Base-by-base conservation (phyloP, 305 asterid genomes). In the Fraxinus floribunda region DNA sequence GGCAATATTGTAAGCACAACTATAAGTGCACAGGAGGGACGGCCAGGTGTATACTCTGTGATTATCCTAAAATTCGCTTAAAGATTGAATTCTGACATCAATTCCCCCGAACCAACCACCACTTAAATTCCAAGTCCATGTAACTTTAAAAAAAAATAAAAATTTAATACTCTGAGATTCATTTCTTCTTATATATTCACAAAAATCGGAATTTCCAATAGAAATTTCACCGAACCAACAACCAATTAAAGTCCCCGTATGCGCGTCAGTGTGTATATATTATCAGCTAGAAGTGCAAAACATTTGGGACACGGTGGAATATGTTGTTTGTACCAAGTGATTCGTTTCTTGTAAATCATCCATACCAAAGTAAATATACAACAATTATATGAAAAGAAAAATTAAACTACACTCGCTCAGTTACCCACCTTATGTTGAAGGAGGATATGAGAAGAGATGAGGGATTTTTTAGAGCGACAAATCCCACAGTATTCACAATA, bases 401-500 rank as follows among this genome's bases (percentile, higher is more conserved):
- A 49, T 15, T 15, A 5, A 55, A 5, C 0, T 55, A 57, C 11
- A 18, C 68, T 64, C 7, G 6, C 24, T 9, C 73, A 26, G n/a
- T 9, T 24, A 64, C 68, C 13, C 20, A 94, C 99, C 92, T 88
- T 83, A 55, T 96, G 99, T 39, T 85, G 79, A 11, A 91, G 76
- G 5, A 82, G 89, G 72, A 96, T 81, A 82, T 96, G 99, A 35
- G 93, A 84, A 24, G 95, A 82, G 73, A 94, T 88, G 3, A 94
- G 86, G 24, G 93, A 39, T 82, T 94, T 96, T 88, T 96, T 94
- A 34, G 98, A 96, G 32, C 98, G 94, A 88, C 91, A 90, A 49
- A 96, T 82, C 11, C 98, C 98, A 86, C 98, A 96, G 84, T 64
- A 96, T 34, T 96, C 90, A 71, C 99, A 96, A 76, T 84, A 86